phyloP scores from a whole-genome alignment of 768 basidiomycete genomes.

The Russula vinacea region DNA sequence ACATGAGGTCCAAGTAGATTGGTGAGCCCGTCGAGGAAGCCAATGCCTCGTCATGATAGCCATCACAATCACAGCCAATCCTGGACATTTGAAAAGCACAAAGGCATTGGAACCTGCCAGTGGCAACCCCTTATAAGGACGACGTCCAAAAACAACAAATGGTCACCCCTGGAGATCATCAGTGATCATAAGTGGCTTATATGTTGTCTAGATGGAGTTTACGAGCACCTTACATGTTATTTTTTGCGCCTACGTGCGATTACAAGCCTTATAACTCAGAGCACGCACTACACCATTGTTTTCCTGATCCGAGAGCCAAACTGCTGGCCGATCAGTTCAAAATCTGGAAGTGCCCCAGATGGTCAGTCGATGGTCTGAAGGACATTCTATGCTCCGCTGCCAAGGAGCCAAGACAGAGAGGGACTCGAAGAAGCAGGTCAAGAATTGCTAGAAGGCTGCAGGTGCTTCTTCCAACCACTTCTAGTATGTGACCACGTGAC shows the following conservation, averaged over 20 bases:
- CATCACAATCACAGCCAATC: constrained; percentile 22
- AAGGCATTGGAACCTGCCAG: background rate
- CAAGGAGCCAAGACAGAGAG: constrained; percentile 95
- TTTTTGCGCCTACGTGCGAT: too few relatives aligned
- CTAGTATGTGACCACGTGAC: constrained; percentile 50
- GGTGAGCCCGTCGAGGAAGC: background rate
- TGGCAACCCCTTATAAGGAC: background rate
- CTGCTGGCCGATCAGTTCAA: too few relatives aligned
- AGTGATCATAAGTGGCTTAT: constrained; percentile 42
- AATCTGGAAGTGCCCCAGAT: constrained; percentile 59
- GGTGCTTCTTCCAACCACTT: constrained; percentile 92
- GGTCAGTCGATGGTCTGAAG: constrained; percentile 93
- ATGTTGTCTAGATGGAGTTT: constrained; percentile 43
- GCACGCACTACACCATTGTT: too few relatives aligned
- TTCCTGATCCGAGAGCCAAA: too few relatives aligned
- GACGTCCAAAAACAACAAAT: too few relatives aligned
- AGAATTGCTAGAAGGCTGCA: constrained; percentile 95
- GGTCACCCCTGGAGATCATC: too few relatives aligned
- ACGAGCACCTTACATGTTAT: too few relatives aligned
- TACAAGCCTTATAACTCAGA: too few relatives aligned
- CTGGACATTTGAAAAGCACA: background rate
- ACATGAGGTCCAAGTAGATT: constrained; percentile 5
- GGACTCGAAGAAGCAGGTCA: constrained; percentile 92
- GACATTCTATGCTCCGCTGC: constrained; percentile 69
- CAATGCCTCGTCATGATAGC: background rate